Base-by-base conservation (phyloP, 768 basidiomycete species). In the Boletus edulis region DNA sequence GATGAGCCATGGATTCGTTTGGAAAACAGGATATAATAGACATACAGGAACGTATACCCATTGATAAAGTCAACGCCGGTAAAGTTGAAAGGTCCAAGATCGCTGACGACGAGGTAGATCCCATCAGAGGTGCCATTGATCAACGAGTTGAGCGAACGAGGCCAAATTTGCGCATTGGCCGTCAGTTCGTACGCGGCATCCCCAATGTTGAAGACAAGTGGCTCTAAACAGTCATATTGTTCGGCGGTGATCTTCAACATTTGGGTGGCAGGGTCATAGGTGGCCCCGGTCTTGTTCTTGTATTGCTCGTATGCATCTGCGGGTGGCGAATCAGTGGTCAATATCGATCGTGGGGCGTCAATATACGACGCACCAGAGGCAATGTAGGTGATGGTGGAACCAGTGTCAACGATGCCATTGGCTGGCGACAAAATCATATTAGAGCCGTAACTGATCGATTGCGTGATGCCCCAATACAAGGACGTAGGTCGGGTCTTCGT, bases 61-160 rank as follows among this genome's bases (percentile, higher is more conserved):
- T 9, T 3, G 38, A 39, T n/a, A 39, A 39, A 17, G 38, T 9
- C 3, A 10, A n/a, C n/a, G 14, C 38, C 5, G 6, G 38, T 7
- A 0, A 1, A 0, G 6, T 15, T 14, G 4, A 9, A 0, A 18
- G 17, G 1, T 15, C 38, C n/a, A 18, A 18, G 9, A 14, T 39
- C 38, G 38, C 38, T 18, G n/a, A 39, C 38, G 9, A 39, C 10
- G 17, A 39, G n/a, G 38, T 39, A 39, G 17, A 39, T 39, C 14
- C 3, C n/a, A 10, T 39, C 38, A 14, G 17, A 9, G 5, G n/a
- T 39, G 17, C 38, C 38, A 4, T 14, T 14, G 5, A 9, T 39
- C 12, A 1, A 1, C 0, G 6, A 0, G 38, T 39, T 10, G n/a
- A 39, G 38, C 38, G 38, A 39, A 17, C 38, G 17, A 9, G 38